Evolutionary conservation across 805 yeast genomes (phyloP).

Genomic region (Metschnikowia noctiluminum): DNA sequence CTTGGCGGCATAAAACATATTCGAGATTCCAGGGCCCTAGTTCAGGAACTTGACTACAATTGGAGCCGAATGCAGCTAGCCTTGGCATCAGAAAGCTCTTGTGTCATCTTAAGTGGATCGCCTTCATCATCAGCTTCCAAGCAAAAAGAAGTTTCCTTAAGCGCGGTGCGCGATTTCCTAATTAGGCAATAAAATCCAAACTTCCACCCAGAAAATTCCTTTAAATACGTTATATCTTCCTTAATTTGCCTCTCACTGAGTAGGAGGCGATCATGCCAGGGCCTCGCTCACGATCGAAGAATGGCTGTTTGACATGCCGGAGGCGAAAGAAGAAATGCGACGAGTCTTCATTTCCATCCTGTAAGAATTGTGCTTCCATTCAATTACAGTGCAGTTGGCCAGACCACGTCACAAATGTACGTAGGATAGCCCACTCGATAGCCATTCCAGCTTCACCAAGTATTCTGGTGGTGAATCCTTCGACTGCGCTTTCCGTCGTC

Average conservation of each 20-base stretch:
- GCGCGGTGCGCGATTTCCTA: conserved; percentile 17
- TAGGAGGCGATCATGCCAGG: background rate
- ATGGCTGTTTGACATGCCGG: conserved; percentile 48
- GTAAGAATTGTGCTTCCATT: conserved; percentile 15
- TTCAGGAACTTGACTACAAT: too few species aligned
- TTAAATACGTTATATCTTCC: background rate
- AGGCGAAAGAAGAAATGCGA: conserved; percentile 64
- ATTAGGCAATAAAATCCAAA: conserved; percentile 4
- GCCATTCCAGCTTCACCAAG: background rate
- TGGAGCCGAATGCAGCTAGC: too few species aligned
- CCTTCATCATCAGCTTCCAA: too few species aligned
- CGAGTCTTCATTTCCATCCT: conserved; percentile 25
- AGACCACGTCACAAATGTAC: conserved; percentile 9
- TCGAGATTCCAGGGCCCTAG: too few species aligned
- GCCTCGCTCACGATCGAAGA: conserved; percentile 8
- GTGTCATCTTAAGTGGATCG: too few species aligned
- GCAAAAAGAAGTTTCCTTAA: too few species aligned
- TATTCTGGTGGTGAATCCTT: background rate
- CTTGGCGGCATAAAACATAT: too few species aligned
- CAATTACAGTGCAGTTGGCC: conserved; percentile 16
- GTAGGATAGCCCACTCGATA: background rate
- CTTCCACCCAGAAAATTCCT: background rate
- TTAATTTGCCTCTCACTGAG: background rate
- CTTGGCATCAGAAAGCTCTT: too few species aligned
- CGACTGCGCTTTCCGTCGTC: background rate